Conservation (phyloP, 345 rosid species). For the Sisymbrium altissimum region DNA sequence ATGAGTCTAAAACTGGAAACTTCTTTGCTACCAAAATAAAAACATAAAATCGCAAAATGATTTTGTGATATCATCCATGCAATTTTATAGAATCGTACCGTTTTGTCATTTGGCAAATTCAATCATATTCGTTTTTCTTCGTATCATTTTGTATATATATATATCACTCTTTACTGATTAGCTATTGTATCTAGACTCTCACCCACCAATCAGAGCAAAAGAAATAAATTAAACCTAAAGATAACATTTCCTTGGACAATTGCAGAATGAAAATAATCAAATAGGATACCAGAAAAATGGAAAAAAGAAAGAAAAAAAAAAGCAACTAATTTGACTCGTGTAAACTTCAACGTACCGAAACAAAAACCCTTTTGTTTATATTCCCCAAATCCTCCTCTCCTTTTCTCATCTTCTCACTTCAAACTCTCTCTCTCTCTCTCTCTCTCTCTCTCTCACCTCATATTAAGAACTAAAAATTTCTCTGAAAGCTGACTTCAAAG, state of each 20-base stretch:
- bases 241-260: neutral
- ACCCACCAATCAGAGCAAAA: neutral
- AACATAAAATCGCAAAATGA: neutral
- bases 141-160: neutral
- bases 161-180: neutral
- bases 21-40: neutral
- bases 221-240: neutral
- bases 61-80: neutral
- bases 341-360: constrained; percentile 30
- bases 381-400: constrained; percentile 37
- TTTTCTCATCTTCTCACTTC: constrained; percentile 39
- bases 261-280: neutral
- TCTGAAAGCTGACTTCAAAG: constrained; percentile 25
- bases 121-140: neutral
- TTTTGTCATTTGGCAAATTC: neutral
- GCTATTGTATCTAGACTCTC: neutral
- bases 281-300: neutral
- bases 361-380: constrained; percentile 34
- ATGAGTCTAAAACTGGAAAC: too few relatives aligned
- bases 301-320: neutral
- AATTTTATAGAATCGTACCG: neutral
- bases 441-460: constrained; percentile 12
- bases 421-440: constrained; percentile 16
- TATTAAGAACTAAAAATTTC: constrained; percentile 26
- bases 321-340: constrained; percentile 12